A percentile compares a stretch with the other conserved stretches of the same genome.
phyloP scores from a whole-genome alignment of 257 asterid species.

The Nicotiana attenuata region DNA sequence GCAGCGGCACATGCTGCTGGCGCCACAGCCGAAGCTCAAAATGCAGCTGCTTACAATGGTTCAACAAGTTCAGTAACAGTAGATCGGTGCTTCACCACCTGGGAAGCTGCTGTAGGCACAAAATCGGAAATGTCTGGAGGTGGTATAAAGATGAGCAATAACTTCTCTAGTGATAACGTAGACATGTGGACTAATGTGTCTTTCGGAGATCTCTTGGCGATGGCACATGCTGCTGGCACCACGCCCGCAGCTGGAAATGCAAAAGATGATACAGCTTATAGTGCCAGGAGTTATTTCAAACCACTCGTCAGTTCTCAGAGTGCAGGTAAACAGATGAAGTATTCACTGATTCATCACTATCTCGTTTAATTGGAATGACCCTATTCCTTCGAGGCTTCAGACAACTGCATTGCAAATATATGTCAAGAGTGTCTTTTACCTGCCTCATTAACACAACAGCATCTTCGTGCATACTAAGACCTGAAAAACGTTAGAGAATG shows the following conservation, averaged over 20 bases:
- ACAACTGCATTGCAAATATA: background rate
- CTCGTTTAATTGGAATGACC: background rate
- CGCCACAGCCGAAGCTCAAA: slow-evolving; percentile 13
- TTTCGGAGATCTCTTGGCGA: slow-evolving; percentile 9
- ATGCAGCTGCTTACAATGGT: slow-evolving; percentile 19
- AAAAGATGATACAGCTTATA: slow-evolving; percentile 16
- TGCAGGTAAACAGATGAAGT: slow-evolving; percentile 12
- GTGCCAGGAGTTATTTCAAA: slow-evolving; percentile 13
- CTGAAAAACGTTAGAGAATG: background rate
- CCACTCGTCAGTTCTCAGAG: slow-evolving; percentile 14
- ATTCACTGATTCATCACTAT: background rate
- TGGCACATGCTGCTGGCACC: too few relatives aligned
- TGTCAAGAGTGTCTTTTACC: background rate
- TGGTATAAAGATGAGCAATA: slow-evolving; percentile 8
- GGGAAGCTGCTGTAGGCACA: slow-evolving; percentile 22
- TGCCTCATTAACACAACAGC: background rate
- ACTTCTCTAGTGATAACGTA: slow-evolving; percentile 15
- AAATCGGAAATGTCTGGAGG: slow-evolving; percentile 16
- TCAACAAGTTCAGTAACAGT: slow-evolving; percentile 11
- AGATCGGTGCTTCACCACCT: slow-evolving; percentile 16
- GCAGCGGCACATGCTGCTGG: background rate
- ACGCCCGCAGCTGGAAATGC: slow-evolving; percentile 27
- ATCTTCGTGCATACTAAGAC: background rate
- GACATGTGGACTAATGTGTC: slow-evolving; percentile 29
- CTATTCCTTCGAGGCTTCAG: background rate